Base-by-base conservation (phyloP, 805 yeast genomes). In the Yarrowia keelungensis region DNA sequence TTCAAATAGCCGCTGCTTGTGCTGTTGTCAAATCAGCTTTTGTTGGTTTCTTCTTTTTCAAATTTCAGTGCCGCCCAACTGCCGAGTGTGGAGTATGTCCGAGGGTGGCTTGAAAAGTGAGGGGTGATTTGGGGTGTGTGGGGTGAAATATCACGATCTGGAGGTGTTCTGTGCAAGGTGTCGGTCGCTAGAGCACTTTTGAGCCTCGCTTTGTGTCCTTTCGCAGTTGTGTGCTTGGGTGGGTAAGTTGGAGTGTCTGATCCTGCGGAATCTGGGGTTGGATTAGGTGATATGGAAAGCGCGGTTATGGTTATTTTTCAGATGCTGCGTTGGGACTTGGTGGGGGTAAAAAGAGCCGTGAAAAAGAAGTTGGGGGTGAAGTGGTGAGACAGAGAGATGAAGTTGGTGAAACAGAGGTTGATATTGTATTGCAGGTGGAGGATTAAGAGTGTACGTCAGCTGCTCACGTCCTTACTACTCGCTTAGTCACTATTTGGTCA, bases 261-360 rank as follows among this genome's bases (percentile, higher is more conserved):
- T 59, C 19, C 35, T 45, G 50, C 65, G 65, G 65, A 59, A 59
- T 59, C 65, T 45, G 65, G 65, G 65, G 65, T 59, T 59, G 51
- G 51, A 43, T 59, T 59, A 59, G 65, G 51, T 59, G 65, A 32
- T 54, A 54, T 35, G 35, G 39, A 59, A 11, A 19, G 51, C 41
- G 42, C 50, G 65, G 65, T 59, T 45, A 59, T 43, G 65, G 65
- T 59, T 58, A 58, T 58, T 59, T 59, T 59, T 59, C 65, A 45
- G 65, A 35, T 59, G 65, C 42, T 43, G 38, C 42, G 65, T 59
- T 59, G 50, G 65, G 65, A 59, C 56, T 36, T 51, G 58, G 58
- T 51, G 58, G 58, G 58, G 58, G 39, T 26, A 26, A 26, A 26
- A 5, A 26, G 32, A 5, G 32, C 32, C 32, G 32, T 26, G 32